A percentile compares a stretch with the other conserved stretches of the same genome.
Evolutionary conservation across 177 flowering plant genomes (phyloP).

Genomic region (Vitis hybrid): DNA sequence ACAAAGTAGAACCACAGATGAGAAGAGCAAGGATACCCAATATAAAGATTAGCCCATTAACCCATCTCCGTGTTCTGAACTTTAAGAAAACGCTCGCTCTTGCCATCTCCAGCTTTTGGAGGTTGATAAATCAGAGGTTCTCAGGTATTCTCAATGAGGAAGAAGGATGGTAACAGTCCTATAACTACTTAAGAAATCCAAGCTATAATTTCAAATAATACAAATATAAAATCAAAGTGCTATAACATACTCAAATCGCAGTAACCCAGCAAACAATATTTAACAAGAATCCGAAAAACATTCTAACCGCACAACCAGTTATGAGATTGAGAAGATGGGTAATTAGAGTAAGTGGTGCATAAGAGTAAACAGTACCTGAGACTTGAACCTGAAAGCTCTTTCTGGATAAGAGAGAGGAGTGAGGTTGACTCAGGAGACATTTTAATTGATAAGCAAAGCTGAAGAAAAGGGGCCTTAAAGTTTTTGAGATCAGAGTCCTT

Average conservation of each 20-base stretch:
- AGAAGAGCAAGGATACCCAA: constrained; percentile 38
- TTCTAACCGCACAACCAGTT: background rate
- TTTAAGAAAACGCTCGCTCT: constrained; percentile 22
- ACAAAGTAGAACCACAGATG: constrained; percentile 40
- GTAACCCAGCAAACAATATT: background rate
- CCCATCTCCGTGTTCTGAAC: constrained; percentile 32
- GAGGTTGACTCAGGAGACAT: background rate
- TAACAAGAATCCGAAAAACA: background rate
- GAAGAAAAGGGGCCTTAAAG: background rate
- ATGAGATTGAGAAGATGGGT: background rate
- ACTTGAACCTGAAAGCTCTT: background rate
- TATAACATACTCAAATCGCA: background rate
- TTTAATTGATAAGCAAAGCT: background rate
- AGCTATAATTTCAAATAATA: background rate
- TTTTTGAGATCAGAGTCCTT: constrained; percentile 25
- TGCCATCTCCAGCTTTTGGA: constrained; percentile 27
- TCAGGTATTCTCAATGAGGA: background rate
- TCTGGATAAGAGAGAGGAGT: background rate
- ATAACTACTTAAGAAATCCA: background rate
- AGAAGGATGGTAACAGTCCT: background rate
- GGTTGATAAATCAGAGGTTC: background rate
- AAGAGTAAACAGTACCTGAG: background rate
- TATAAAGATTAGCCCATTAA: constrained; percentile 29
- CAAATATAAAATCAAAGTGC: background rate
- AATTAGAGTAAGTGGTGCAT: background rate